A percentile compares a stretch with the other conserved stretches of the same genome.
Evolutionary conservation across 1,139 yeast species (phyloP).

Genomic region (Magnusiomyces paraingens): DNA sequence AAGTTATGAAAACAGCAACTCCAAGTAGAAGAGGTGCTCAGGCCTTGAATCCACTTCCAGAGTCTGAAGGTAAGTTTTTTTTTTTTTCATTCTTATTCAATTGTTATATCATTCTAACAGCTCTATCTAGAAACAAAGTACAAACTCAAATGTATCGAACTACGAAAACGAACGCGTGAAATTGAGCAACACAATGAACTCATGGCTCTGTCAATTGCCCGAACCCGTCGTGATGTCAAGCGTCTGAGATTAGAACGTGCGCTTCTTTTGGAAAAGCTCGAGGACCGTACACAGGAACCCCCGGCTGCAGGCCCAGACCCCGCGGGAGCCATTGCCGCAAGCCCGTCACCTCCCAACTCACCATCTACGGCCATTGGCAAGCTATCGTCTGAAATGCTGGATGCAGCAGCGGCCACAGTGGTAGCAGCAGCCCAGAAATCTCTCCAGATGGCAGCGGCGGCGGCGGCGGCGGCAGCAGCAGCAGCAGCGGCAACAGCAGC

Average conservation of each 20-base stretch:
- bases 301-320: background rate
- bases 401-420: constrained; percentile 5
- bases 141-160: constrained; percentile 61
- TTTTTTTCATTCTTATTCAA: background rate
- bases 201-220: constrained; percentile 67
- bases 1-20: constrained; percentile 10
- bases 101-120: background rate
- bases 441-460: constrained; percentile 1
- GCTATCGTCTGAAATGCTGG: constrained; percentile 2
- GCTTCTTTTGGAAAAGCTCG: constrained; percentile 71
- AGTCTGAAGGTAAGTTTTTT: constrained; percentile 12
- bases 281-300: constrained; percentile 26
- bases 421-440: constrained; percentile 6
- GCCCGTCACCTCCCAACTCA: constrained; percentile 5
- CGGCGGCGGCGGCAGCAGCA: background rate
- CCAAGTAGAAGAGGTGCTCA: constrained; percentile 8
- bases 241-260: constrained; percentile 79
- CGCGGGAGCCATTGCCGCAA: background rate
- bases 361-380: constrained; percentile 4
- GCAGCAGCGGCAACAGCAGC: background rate
- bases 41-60: constrained; percentile 7
- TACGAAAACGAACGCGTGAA: constrained; percentile 64
- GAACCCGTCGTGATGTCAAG: constrained; percentile 72
- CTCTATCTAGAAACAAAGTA: constrained; percentile 31
- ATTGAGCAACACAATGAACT: constrained; percentile 77